phyloP scores from a whole-genome alignment of 2,329 filamentous ascomycete species.

The Penicillium sp. region DNA sequence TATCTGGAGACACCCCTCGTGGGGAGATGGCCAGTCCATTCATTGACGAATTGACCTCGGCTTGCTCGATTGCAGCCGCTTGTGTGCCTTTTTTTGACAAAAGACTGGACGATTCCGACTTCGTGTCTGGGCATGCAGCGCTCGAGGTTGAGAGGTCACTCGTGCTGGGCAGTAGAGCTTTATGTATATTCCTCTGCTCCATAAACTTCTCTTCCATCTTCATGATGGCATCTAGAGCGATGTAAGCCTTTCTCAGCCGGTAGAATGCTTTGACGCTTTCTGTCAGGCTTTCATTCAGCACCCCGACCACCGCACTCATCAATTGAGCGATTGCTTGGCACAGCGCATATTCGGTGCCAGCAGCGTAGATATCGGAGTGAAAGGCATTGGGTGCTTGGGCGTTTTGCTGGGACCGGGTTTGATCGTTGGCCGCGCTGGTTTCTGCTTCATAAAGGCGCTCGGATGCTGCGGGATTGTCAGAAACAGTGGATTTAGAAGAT shows the following conservation, averaged over 20 bases:
- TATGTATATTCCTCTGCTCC: constrained; percentile 25
- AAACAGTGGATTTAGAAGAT: not conserved
- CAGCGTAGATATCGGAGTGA: constrained; percentile 67
- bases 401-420: constrained; percentile 70
- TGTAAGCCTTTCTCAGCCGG: constrained; percentile 83
- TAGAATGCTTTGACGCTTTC: constrained; percentile 91
- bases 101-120: constrained; percentile 13
- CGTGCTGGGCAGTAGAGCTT: constrained; percentile 18
- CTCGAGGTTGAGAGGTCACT: constrained; percentile 16
- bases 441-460: constrained; percentile 72
- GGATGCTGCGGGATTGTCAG: constrained; percentile 53
- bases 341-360: constrained; percentile 82
- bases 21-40: constrained; percentile 25
- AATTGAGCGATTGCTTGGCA: constrained; percentile 82
- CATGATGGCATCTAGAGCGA: constrained; percentile 76
- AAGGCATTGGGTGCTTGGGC: constrained; percentile 50
- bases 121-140: constrained; percentile 4
- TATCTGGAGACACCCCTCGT: constrained; percentile 14
- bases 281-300: constrained; percentile 88
- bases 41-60: constrained; percentile 22
- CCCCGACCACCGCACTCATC: constrained; percentile 82
- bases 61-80: constrained; percentile 14
- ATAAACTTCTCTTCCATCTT: constrained; percentile 67
- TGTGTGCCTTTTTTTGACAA: constrained; percentile 17
- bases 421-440: constrained; percentile 70